Evolutionary conservation across 176 grass and related monocot genomes (phyloP).

Genomic region (Miscanthus lutarioriparius): DNA sequence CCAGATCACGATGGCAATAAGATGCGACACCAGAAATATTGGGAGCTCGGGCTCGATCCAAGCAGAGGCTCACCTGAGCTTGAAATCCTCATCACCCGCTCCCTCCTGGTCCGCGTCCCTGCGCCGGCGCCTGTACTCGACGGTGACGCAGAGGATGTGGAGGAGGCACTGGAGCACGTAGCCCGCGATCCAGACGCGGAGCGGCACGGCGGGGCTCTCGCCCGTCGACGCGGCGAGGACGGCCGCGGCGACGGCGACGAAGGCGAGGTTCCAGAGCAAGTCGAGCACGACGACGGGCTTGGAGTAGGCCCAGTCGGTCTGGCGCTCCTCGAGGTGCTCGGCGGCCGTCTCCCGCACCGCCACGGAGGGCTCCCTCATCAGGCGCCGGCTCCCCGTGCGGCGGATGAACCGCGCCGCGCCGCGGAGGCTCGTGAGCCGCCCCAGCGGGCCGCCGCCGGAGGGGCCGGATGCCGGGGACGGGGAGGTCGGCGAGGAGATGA

Average conservation of each 20-base stretch:
- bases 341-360: constrained; percentile 68
- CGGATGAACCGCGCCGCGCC: constrained; percentile 71
- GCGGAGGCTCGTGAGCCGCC: constrained; percentile 56
- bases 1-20: constrained; percentile 1
- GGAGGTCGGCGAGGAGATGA: constrained; percentile 30
- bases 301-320: constrained; percentile 87
- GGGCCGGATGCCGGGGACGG: constrained; percentile 14
- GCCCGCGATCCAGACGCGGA: constrained; percentile 55
- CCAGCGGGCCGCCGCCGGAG: constrained; percentile 15
- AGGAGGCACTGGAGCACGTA: constrained; percentile 68
- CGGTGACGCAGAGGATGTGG: constrained; percentile 60
- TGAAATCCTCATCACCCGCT: constrained; percentile 42
- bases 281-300: constrained; percentile 83
- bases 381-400: constrained; percentile 60
- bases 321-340: constrained; percentile 73
- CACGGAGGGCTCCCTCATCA: constrained; percentile 81
- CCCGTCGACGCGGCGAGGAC: constrained; percentile 43
- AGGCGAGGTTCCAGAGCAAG: constrained; percentile 78
- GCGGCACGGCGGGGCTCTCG: constrained; percentile 51
- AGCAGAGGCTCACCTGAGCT: constrained; percentile 50
- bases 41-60: not conserved
- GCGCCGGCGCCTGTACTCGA: constrained; percentile 58
- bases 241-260: constrained; percentile 60
- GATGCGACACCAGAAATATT: not conserved
- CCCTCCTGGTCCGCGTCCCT: constrained; percentile 24